Conservation (phyloP, 225 moss, liverwort and hornwort species). For the Rhytidiadelphus loreus region DNA sequence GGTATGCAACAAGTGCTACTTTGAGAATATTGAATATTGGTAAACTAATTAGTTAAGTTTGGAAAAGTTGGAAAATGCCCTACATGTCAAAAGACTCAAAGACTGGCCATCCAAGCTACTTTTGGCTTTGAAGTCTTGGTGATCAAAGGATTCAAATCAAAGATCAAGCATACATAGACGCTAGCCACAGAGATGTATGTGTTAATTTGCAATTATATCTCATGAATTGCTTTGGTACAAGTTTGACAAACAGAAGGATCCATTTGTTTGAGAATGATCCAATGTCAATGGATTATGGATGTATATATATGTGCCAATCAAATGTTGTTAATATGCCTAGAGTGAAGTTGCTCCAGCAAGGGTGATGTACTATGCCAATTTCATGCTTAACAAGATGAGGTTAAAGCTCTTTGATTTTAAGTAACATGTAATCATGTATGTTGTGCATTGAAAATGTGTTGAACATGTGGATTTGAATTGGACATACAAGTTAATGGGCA, state of each 20-base stretch:
- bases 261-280: not conserved
- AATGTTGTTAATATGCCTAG: not conserved
- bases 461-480: too few relatives aligned
- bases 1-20: too few relatives aligned
- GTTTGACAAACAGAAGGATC: not conserved
- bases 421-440: not conserved
- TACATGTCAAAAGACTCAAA: not conserved
- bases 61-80: not conserved
- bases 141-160: not conserved
- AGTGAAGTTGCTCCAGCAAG: not conserved
- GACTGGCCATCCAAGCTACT: not conserved
- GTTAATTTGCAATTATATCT: not conserved
- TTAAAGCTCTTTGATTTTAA: not conserved
- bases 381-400: not conserved
- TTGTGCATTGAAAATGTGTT: too few relatives aligned
- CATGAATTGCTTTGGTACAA: not conserved
- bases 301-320: not conserved
- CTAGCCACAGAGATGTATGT: not conserved
- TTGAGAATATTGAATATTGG: too few relatives aligned
- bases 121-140: not conserved
- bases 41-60: not conserved
- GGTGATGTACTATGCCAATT: not conserved
- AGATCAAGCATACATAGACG: not conserved
- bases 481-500: too few relatives aligned
- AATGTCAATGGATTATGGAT: too few relatives aligned